Conservation (phyloP, 164 flowering plant species). For the Buxus sempervirens region DNA sequence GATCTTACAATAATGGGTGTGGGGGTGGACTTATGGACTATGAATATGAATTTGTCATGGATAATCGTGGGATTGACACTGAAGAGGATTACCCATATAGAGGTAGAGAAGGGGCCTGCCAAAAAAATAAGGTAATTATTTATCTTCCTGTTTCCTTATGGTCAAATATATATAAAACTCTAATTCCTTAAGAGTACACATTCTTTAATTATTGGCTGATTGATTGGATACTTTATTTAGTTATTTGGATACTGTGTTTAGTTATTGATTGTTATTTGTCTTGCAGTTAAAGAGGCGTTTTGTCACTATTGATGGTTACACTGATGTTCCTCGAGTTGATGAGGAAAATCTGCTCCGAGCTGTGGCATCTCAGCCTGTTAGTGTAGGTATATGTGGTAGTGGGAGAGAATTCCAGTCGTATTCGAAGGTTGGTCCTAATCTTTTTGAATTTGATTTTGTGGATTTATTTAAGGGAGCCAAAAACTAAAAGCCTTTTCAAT, state of each 20-base stretch:
- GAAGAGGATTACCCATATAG: constrained; percentile 78
- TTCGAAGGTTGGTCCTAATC: constrained; percentile 56
- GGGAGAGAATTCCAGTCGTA: constrained; percentile 82
- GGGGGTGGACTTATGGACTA: constrained; percentile 95
- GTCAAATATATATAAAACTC: no score
- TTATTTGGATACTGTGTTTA: background rate
- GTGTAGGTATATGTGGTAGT: constrained; percentile 93
- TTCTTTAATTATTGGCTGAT: no score
- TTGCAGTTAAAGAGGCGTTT: constrained; percentile 58
- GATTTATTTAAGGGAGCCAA: background rate
- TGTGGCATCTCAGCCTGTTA: constrained; percentile 84
- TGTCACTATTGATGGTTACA: constrained; percentile 81
- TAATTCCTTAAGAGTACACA: no score
- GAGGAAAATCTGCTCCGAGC: constrained; percentile 65
- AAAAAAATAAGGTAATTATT: constrained; percentile 52
- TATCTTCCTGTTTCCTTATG: background rate
- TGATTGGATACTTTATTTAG: no score
- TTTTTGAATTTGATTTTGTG: background rate
- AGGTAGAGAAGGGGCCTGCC: constrained; percentile 50
- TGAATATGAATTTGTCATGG: constrained; percentile 65
- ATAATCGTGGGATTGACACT: constrained; percentile 87
- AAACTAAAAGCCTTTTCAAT: background rate
- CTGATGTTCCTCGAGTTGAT: constrained; percentile 53
- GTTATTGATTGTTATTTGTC: background rate
- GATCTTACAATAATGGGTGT: constrained; percentile 72